Evolutionary conservation across 768 basidiomycete genomes (phyloP).

Genomic region (Russula sp.): DNA sequence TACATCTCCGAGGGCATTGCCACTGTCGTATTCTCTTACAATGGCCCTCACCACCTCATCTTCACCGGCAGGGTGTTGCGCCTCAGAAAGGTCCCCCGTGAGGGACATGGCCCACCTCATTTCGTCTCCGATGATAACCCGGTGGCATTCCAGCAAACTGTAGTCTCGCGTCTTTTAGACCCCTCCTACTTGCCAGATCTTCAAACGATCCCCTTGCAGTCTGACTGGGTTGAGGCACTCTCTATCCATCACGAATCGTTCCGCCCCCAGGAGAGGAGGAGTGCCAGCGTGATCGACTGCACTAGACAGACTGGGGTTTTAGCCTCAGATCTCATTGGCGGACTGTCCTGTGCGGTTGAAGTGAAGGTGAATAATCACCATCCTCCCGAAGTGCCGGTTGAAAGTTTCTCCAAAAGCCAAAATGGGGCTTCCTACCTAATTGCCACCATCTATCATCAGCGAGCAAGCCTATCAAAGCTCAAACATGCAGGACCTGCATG

Average conservation of each 20-base stretch:
- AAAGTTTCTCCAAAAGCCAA: constrained; percentile 57
- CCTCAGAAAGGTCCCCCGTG: constrained; percentile 55
- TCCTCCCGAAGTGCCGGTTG: not conserved
- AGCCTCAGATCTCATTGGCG: constrained; percentile 77
- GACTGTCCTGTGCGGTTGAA: constrained; percentile 69
- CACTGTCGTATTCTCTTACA: constrained; percentile 83
- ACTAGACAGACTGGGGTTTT: constrained; percentile 57
- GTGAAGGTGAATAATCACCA: constrained; percentile 68
- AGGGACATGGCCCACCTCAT: not conserved
- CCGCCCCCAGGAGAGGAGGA: constrained; percentile 57
- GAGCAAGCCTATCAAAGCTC: constrained; percentile 58
- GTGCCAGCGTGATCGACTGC: constrained; percentile 58
- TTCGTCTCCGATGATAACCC: constrained; percentile 40
- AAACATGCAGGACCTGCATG: constrained; percentile 89
- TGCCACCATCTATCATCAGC: constrained; percentile 55
- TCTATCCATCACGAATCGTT: constrained; percentile 43
- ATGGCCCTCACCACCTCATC: constrained; percentile 48
- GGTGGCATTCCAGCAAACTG: constrained; percentile 56
- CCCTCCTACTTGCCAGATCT: constrained; percentile 55
- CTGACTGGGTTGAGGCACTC: constrained; percentile 60
- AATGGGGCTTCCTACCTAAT: constrained; percentile 92
- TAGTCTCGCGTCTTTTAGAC: constrained; percentile 67
- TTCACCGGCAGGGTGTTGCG: constrained; percentile 72
- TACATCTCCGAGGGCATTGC: constrained; percentile 94
- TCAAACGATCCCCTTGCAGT: constrained; percentile 45